Percentiles rank a stretch among this genome's conserved stretches.
Conservation (phyloP, 345 rosid species). For the Moringa oleifera region DNA sequence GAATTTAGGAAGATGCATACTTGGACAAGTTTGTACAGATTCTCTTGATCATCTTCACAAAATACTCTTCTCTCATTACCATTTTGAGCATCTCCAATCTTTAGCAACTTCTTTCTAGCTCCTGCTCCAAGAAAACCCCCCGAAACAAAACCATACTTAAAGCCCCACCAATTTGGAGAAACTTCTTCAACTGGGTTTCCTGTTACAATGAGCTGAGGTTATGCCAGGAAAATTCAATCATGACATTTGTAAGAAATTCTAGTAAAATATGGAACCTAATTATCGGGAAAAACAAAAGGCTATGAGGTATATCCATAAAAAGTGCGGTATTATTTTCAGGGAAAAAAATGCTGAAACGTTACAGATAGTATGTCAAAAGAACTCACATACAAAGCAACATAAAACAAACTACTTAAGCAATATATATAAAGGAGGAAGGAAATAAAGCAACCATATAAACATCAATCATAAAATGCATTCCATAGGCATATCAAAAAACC, state of each 20-base stretch:
- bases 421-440: neutral
- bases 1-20: constrained; percentile 27
- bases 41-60: constrained; percentile 94
- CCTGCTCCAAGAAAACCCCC: constrained; percentile 92
- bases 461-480: neutral
- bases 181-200: constrained; percentile 39
- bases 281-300: no score
- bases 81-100: constrained; percentile 26
- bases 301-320: no score
- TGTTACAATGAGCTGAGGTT: constrained; percentile 24
- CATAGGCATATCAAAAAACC: neutral
- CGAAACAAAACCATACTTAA: constrained; percentile 70
- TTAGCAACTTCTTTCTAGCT: constrained; percentile 39
- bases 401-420: neutral
- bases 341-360: no score
- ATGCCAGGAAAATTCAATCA: neutral
- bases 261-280: neutral
- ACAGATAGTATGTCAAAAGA: neutral
- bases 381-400: neutral
- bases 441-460: neutral
- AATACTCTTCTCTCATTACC: constrained; percentile 51
- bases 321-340: no score
- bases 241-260: no score
- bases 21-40: constrained; percentile 91
- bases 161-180: constrained; percentile 92